Conservation (phyloP, 352 stramenopile species). For the Globisporangium parvum region DNA sequence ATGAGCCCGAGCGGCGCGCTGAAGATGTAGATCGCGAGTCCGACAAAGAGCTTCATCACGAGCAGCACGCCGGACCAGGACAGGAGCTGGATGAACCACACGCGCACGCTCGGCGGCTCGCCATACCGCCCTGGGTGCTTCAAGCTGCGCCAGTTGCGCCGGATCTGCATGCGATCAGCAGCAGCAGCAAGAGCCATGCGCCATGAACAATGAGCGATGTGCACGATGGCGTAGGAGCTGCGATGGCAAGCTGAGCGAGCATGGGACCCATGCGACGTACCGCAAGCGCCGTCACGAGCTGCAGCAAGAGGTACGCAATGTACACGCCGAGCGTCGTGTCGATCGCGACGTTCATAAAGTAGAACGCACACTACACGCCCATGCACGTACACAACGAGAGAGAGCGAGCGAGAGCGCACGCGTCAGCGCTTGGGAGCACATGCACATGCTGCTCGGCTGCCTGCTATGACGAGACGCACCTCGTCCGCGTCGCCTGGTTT, state of each 20-base stretch:
- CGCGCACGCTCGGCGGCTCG: slow-evolving; percentile 50
- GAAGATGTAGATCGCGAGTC: slow-evolving; percentile 52
- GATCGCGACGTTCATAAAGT: slow-evolving; percentile 86
- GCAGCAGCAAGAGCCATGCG: too few species aligned
- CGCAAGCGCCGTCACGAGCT: slow-evolving; percentile 46
- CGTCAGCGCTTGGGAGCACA: neutral
- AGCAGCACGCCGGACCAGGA: slow-evolving; percentile 63
- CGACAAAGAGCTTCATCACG: slow-evolving; percentile 69
- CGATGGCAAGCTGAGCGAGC: neutral
- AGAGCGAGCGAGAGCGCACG: neutral
- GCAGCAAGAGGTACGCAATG: slow-evolving; percentile 72
- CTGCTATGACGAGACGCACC: slow-evolving; percentile 17
- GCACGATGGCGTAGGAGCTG: neutral
- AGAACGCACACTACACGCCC: slow-evolving; percentile 59
- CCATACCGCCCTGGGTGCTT: slow-evolving; percentile 64
- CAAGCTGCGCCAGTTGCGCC: slow-evolving; percentile 51
- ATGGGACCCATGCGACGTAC: slow-evolving; percentile 23
- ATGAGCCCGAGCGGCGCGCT: slow-evolving; percentile 50
- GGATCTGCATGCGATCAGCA: slow-evolving; percentile 22
- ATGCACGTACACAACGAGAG: neutral
- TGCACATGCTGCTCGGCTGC: neutral
- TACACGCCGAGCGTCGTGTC: slow-evolving; percentile 80
- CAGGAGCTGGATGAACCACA: slow-evolving; percentile 58
- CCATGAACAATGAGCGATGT: too few species aligned
- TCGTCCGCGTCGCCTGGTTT: slow-evolving; percentile 51